Percentiles rank a stretch among this genome's conserved stretches.
Evolutionary conservation across 108 stramenopile species (phyloP).

Genomic region (Tribonema minus): DNA sequence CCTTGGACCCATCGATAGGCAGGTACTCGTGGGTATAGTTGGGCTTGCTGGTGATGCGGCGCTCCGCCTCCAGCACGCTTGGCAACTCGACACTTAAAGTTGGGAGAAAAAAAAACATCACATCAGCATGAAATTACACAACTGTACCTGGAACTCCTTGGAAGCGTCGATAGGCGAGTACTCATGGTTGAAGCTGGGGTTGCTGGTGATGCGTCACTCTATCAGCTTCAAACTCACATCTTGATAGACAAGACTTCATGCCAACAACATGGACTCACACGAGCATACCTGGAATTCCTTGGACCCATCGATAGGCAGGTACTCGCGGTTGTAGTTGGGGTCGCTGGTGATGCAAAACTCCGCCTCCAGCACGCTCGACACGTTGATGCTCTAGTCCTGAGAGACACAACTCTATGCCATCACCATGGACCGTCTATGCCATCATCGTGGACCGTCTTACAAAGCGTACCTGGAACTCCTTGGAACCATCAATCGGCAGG

Average conservation of each 20-base stretch:
- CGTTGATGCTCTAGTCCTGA: too few species aligned
- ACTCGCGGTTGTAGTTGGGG: slow-evolving; percentile 46
- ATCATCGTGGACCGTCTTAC: too few species aligned
- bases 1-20: slow-evolving; percentile 36
- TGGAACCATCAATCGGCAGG: slow-evolving; percentile 47
- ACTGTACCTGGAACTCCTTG: slow-evolving; percentile 5
- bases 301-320: slow-evolving; percentile 52
- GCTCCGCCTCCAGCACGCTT: slow-evolving; percentile 32
- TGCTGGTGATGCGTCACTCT: not conserved
- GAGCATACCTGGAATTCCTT: slow-evolving; percentile 9
- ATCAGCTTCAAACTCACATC: slow-evolving; percentile 3
- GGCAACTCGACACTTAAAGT: too few species aligned
- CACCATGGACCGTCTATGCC: too few species aligned
- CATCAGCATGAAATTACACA: too few species aligned
- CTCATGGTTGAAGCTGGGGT: slow-evolving; percentile 44
- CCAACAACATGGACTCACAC: too few species aligned
- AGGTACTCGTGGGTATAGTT: slow-evolving; percentile 55
- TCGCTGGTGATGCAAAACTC: slow-evolving; percentile 11
- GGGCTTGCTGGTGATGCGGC: slow-evolving; percentile 1
- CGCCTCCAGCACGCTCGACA: too few species aligned
- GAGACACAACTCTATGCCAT: too few species aligned
- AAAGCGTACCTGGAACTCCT: slow-evolving; percentile 15
- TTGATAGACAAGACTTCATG: too few species aligned
- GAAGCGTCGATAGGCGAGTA: slow-evolving; percentile 53
- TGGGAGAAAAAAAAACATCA: too few species aligned